A percentile compares a stretch with the other conserved stretches of the same genome.
phyloP scores from a whole-genome alignment of 306 rosid genomes.

The Glycine soja region DNA sequence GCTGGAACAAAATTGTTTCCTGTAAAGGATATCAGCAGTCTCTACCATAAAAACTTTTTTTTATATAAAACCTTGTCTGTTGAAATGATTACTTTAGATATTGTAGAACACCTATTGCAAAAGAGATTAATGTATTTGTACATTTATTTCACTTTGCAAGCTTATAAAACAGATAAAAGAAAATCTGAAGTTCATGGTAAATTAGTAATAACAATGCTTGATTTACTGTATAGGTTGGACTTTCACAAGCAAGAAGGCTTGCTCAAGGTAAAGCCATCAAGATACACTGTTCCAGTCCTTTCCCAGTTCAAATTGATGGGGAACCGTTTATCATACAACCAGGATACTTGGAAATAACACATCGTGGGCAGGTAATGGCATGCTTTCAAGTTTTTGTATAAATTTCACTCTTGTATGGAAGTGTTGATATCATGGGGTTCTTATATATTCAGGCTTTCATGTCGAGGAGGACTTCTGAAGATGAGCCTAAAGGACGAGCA shows the following conservation, averaged over 20 bases:
- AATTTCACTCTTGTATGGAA: constrained; percentile 25
- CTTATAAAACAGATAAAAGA: not conserved
- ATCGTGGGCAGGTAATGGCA: constrained; percentile 61
- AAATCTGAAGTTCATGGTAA: constrained; percentile 30
- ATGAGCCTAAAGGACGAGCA: constrained; percentile 77
- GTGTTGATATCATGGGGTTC: constrained; percentile 13
- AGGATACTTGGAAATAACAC: constrained; percentile 66
- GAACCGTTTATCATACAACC: constrained; percentile 76
- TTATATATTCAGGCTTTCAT: constrained; percentile 61
- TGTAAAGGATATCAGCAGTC: too few relatives aligned
- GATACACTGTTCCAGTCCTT: constrained; percentile 75
- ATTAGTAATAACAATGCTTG: constrained; percentile 34
- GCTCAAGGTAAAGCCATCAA: constrained; percentile 77
- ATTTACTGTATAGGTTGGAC: constrained; percentile 67
- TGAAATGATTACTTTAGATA: constrained; percentile 14
- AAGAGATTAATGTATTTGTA: constrained; percentile 4
- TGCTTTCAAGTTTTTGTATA: constrained; percentile 22
- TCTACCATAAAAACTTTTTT: too few relatives aligned
- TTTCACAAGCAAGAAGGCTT: constrained; percentile 83
- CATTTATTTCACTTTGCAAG: not conserved
- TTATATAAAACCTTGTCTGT: not conserved
- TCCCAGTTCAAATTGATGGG: constrained; percentile 88
- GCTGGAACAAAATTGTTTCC: too few relatives aligned
- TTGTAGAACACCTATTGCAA: not conserved
- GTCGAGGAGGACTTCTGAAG: constrained; percentile 76